These are phyloP conservation scores for Agastache rugosa DNA, from an alignment of 257 asterid genomes.

Conservation along the genomic window DNA sequence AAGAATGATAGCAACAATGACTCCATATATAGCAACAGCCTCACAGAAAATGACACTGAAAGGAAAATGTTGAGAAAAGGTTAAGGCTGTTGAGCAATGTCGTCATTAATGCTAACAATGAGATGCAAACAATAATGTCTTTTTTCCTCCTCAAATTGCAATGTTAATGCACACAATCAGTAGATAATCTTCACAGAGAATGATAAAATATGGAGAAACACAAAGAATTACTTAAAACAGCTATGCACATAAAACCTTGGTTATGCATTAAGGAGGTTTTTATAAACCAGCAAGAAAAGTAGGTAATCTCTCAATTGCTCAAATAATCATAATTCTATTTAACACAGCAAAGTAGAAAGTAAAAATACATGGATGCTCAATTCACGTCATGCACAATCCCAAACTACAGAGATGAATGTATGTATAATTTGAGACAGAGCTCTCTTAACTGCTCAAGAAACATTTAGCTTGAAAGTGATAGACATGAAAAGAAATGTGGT, in stretches of 20 bases:
- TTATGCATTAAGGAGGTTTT: neutral
- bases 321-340: neutral
- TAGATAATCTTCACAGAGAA: constrained; percentile 1
- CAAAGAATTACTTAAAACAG: constrained; percentile 5
- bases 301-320: neutral
- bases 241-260: neutral
- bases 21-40: constrained; percentile 90
- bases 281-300: neutral
- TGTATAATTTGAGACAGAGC: neutral
- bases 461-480: neutral
- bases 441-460: constrained; percentile 25
- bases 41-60: constrained; percentile 81
- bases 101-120: neutral
- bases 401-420: neutral
- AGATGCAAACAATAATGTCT: neutral
- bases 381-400: neutral
- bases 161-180: neutral
- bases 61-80: constrained; percentile 1
- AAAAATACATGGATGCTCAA: neutral
- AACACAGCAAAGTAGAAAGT: neutral
- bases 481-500: neutral
- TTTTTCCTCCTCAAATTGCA: neutral
- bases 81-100: neutral
- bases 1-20: constrained; percentile 86
- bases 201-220: neutral